Percentiles rank a stretch among this genome's conserved stretches.
phyloP scores from a whole-genome alignment of 257 asterid genomes.

The Solanum medicagineum region DNA sequence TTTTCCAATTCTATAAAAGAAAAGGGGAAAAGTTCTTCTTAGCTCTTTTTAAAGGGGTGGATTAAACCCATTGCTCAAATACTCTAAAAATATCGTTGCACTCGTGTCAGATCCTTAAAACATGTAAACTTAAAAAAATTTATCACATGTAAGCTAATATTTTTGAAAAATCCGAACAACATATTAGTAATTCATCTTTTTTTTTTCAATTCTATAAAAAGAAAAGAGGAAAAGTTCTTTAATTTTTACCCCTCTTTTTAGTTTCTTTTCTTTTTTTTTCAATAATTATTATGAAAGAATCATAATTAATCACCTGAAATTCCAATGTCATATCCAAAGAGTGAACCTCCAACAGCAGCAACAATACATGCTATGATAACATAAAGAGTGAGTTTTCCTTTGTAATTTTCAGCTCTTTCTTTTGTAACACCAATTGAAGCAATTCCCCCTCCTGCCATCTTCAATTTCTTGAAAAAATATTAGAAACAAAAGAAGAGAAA shows the following conservation, averaged over 20 bases:
- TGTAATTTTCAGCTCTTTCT: slow-evolving; percentile 59
- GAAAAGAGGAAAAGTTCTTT: neutral
- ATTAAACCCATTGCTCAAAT: neutral
- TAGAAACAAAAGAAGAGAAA: neutral
- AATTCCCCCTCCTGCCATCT: slow-evolving; percentile 60
- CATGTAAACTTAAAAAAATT: neutral
- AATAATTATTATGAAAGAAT: neutral
- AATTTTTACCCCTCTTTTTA: neutral
- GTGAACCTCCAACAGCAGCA: slow-evolving; percentile 73
- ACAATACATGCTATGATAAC: slow-evolving; percentile 47
- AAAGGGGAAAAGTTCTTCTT: neutral
- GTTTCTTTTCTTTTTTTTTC: neutral
- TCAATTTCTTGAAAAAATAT: neutral
- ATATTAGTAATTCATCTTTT: neutral
- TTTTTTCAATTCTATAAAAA: neutral
- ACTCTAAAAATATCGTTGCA: neutral
- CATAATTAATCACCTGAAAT: slow-evolving; percentile 43
- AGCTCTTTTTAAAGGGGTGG: neutral
- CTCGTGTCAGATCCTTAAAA: neutral
- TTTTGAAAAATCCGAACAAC: neutral
- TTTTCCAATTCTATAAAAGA: neutral
- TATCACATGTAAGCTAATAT: neutral
- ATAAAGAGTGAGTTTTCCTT: slow-evolving; percentile 47
- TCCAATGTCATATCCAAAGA: slow-evolving; percentile 78
- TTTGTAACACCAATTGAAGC: slow-evolving; percentile 42